Conservation (phyloP, 768 basidiomycete genomes). For the Fistulinella prunicolor region DNA sequence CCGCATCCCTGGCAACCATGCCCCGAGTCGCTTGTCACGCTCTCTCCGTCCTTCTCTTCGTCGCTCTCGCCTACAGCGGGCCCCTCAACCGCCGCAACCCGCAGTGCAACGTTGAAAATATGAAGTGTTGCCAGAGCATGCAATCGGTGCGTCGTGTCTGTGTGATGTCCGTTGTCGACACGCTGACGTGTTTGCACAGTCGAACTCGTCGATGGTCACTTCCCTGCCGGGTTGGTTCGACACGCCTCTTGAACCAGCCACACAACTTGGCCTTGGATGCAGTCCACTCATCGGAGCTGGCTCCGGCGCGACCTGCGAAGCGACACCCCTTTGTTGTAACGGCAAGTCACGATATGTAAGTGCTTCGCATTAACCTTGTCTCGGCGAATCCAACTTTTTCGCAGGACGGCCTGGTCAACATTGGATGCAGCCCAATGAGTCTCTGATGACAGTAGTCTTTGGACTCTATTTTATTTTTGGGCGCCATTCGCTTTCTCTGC, state of each 20-base stretch:
- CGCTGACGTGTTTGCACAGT: slow-evolving; percentile 4
- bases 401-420: slow-evolving; percentile 26
- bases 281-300: not conserved
- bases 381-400: not conserved
- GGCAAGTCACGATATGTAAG: slow-evolving; percentile 10
- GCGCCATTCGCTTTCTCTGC: slow-evolving; percentile 20
- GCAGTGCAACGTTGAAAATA: slow-evolving; percentile 18
- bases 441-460: too few species aligned
- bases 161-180: not conserved
- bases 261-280: not conserved
- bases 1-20: slow-evolving; percentile 11
- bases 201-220: slow-evolving; percentile 1
- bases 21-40: slow-evolving; percentile 6
- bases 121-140: slow-evolving; percentile 22
- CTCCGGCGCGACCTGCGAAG: not conserved
- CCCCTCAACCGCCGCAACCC: slow-evolving; percentile 26
- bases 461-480: slow-evolving; percentile 4
- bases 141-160: slow-evolving; percentile 15
- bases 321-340: not conserved
- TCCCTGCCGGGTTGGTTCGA: slow-evolving; percentile 2
- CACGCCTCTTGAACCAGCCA: not conserved
- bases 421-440: slow-evolving; percentile 26
- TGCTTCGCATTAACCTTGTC: not conserved
- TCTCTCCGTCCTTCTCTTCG: slow-evolving; percentile 17
- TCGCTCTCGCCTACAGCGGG: slow-evolving; percentile 15